These are phyloP conservation scores for Solanum clarkiae DNA, from an alignment of 257 asterid genomes.

Conservation along the genomic window DNA sequence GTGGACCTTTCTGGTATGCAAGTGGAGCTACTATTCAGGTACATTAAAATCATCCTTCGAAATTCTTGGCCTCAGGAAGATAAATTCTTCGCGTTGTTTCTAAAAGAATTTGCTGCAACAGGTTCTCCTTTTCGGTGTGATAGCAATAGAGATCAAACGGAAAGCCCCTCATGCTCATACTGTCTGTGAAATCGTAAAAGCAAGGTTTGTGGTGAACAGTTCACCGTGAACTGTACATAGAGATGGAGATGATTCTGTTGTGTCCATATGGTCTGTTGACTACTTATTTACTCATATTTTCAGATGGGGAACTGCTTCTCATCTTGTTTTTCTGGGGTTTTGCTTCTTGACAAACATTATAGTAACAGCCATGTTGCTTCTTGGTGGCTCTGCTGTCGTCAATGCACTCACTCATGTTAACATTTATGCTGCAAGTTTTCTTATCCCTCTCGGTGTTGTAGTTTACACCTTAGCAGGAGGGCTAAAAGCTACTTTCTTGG, in stretches of 20 bases:
- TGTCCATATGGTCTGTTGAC: background rate
- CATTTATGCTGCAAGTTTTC: constrained; percentile 86
- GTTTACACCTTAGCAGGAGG: constrained; percentile 90
- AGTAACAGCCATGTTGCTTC: constrained; percentile 93
- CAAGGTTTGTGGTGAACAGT: constrained; percentile 31
- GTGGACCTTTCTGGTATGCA: constrained; percentile 99
- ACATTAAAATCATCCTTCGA: background rate
- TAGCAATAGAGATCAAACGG: constrained; percentile 90
- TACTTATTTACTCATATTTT: background rate
- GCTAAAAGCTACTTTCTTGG: constrained; percentile 87
- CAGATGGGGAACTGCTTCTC: constrained; percentile 97
- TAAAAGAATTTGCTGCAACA: background rate
- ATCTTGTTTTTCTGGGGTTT: constrained; percentile 64
- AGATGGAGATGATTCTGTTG: background rate
- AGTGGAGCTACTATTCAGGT: constrained; percentile 96
- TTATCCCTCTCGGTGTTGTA: constrained; percentile 81
- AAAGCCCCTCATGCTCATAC: constrained; percentile 94
- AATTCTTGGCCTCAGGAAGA: background rate
- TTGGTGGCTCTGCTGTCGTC: constrained; percentile 90
- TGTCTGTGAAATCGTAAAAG: constrained; percentile 83
- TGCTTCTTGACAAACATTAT: constrained; percentile 86
- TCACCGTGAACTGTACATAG: background rate
- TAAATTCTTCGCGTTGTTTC: background rate
- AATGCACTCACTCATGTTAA: constrained; percentile 88
- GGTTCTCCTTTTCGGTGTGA: constrained; percentile 86